Evolutionary conservation across 2,329 filamentous ascomycete genomes (phyloP).

Genomic region (Arthrobotrys pseudoclavata): DNA sequence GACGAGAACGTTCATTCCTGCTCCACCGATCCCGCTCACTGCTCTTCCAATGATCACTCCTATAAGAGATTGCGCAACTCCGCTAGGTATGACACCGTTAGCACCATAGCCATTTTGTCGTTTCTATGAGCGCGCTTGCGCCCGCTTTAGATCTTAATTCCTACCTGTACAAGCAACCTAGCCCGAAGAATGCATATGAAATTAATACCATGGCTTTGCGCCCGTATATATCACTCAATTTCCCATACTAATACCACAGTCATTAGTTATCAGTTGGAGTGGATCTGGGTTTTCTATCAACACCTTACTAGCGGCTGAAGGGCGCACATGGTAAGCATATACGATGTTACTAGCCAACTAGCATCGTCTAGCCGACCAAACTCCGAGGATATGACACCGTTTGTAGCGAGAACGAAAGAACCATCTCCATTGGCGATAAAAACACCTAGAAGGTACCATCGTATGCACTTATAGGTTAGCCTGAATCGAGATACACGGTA

Average conservation of each 20-base stretch:
- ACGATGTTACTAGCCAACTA: slow-evolving; percentile 72
- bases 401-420: slow-evolving; percentile 77
- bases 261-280: background rate
- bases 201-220: slow-evolving; percentile 70
- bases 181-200: slow-evolving; percentile 70
- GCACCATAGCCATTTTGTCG: background rate
- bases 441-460: slow-evolving; percentile 68
- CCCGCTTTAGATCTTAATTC: slow-evolving; percentile 61
- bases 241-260: slow-evolving; percentile 68
- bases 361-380: slow-evolving; percentile 73
- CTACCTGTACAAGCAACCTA: slow-evolving; percentile 67
- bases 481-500: background rate
- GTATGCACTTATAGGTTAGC: background rate
- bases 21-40: slow-evolving; percentile 71
- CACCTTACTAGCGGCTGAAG: slow-evolving; percentile 70
- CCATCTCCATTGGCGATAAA: slow-evolving; percentile 77
- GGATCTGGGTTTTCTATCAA: background rate
- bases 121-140: background rate
- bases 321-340: slow-evolving; percentile 70
- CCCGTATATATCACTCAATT: slow-evolving; percentile 73
- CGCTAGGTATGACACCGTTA: slow-evolving; percentile 64
- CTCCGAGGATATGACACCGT: slow-evolving; percentile 74
- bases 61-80: slow-evolving; percentile 68
- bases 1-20: slow-evolving; percentile 70
- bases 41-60: slow-evolving; percentile 70